phyloP scores from a whole-genome alignment of 176 grass and related monocot genomes.

The Cenchrus fungigraminus region DNA sequence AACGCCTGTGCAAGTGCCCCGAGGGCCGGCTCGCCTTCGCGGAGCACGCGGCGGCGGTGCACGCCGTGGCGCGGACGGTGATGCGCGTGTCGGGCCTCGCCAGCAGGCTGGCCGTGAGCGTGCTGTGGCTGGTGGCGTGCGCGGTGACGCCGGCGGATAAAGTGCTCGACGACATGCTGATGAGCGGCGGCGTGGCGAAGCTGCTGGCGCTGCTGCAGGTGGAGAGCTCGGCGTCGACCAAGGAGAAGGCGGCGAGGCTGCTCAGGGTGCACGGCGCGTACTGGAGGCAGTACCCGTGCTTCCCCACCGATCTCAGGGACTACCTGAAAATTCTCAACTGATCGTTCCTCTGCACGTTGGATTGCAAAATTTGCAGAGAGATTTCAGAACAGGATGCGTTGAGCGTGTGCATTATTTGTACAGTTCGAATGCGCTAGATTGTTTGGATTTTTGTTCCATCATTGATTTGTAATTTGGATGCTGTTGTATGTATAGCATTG shows the following conservation, averaged over 20 bases:
- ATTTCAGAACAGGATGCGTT: neutral
- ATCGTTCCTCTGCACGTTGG: neutral
- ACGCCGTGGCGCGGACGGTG: slow-evolving; percentile 45
- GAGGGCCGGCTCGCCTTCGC: slow-evolving; percentile 72
- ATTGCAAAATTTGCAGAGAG: slow-evolving; percentile 3
- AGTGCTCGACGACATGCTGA: slow-evolving; percentile 61
- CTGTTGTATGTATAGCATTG: neutral
- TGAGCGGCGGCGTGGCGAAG: slow-evolving; percentile 51
- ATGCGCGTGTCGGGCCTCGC: slow-evolving; percentile 61
- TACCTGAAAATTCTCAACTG: slow-evolving; percentile 56
- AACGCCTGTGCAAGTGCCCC: slow-evolving; percentile 69
- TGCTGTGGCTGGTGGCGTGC: slow-evolving; percentile 66
- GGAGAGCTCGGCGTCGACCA: slow-evolving; percentile 54
- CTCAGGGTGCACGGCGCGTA: slow-evolving; percentile 56
- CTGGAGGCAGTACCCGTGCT: slow-evolving; percentile 84
- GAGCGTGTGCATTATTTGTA: slow-evolving; percentile 21
- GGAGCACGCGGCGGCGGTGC: slow-evolving; percentile 66
- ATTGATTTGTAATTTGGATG: neutral
- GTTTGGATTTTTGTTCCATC: slow-evolving; percentile 15
- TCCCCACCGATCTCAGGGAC: slow-evolving; percentile 62
- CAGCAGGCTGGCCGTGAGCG: slow-evolving; percentile 69
- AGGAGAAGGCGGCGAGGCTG: slow-evolving; percentile 66
- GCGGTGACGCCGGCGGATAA: slow-evolving; percentile 50
- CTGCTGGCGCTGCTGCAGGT: slow-evolving; percentile 68
- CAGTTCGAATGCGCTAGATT: slow-evolving; percentile 8